Evolutionary conservation across 75 land plant genomes (phyloP), one percentile per base, ranked within the genome.

Genomic region (Pinus albicaulis): DNA sequence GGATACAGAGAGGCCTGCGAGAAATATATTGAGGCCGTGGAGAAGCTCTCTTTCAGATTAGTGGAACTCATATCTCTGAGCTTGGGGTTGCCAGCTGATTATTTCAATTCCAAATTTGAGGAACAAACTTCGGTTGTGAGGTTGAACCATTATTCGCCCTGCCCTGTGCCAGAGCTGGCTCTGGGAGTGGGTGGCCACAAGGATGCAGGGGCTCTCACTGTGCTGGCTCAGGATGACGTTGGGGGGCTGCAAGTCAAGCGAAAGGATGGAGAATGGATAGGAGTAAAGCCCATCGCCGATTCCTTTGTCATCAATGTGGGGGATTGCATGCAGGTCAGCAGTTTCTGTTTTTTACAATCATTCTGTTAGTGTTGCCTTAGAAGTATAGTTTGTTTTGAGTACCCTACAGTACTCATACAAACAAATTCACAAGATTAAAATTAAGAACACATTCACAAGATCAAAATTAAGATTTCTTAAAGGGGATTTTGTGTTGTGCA

Each of bases 141-240:
- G 44, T 76, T 95, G 62, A 95, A 95, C 80, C 82, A 90, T 84
- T 95, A 95, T 71, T 93, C 98, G 0, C 81, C 83, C 0, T 95
- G 98, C 76, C 91, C 98, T 1, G 56, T 20, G 3, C 95, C 95
- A 1, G 76, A 92, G 57, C 76, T 95, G 12, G 92, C 89, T 19
- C 78, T 95, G 11, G 95, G 93, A 5, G 93, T 92, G 59, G 88
- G 91, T 34, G 82, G 88, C 10, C 95, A 95, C 83, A 95, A 92
- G 86, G 98, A 95, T 65, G 72, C 77, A 8, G 89, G 88, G 0
- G 95, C 80, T 13, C 71, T 92, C 34, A 92, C 95, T n/a, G 73
- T 95, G 63, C 80, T 92, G 16, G 75, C 82, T 20, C 98, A 92
- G 53, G 82, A 85, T 64, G 89, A 89, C 8, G 91, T 92, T 7